Evolutionary conservation across 169 alveolate genomes (phyloP).

Genomic region (Plasmodium relictum): DNA sequence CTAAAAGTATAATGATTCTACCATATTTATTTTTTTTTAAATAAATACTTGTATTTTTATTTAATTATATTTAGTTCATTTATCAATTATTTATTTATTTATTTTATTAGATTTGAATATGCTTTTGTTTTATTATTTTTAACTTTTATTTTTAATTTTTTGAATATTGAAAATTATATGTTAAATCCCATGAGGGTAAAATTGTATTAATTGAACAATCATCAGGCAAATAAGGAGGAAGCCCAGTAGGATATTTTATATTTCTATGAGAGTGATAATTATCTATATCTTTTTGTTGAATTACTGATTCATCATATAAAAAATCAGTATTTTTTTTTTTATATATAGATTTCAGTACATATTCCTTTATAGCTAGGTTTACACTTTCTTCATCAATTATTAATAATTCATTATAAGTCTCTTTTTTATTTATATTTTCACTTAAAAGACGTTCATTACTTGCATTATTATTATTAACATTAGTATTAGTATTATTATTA

Average conservation of each 20-base stretch:
- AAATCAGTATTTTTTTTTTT: slow-evolving; percentile 67
- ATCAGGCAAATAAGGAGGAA: slow-evolving; percentile 75
- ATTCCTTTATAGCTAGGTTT: slow-evolving; percentile 65
- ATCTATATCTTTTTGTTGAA: slow-evolving; percentile 24
- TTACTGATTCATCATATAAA: slow-evolving; percentile 22
- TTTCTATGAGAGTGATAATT: slow-evolving; percentile 22
- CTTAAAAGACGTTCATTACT: neutral
- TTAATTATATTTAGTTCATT: too few species aligned
- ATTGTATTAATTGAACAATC: slow-evolving; percentile 73
- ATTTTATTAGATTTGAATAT: too few species aligned
- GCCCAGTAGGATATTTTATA: slow-evolving; percentile 51
- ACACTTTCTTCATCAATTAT: slow-evolving; percentile 68
- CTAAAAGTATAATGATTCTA: too few species aligned
- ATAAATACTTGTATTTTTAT: too few species aligned
- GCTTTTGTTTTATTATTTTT: too few species aligned
- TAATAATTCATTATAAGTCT: slow-evolving; percentile 10
- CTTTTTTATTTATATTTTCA: neutral
- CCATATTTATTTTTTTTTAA: too few species aligned
- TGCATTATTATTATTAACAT: neutral
- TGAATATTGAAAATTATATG: slow-evolving; percentile 27
- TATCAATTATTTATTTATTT: too few species aligned
- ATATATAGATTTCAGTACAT: slow-evolving; percentile 47
- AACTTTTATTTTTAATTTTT: too few species aligned
- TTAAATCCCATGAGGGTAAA: slow-evolving; percentile 71
- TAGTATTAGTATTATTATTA: neutral